Percentiles rank a stretch among this genome's conserved stretches.
Evolutionary conservation across 148 eudicot species (phyloP).

Genomic region (Beta vulgaris): DNA sequence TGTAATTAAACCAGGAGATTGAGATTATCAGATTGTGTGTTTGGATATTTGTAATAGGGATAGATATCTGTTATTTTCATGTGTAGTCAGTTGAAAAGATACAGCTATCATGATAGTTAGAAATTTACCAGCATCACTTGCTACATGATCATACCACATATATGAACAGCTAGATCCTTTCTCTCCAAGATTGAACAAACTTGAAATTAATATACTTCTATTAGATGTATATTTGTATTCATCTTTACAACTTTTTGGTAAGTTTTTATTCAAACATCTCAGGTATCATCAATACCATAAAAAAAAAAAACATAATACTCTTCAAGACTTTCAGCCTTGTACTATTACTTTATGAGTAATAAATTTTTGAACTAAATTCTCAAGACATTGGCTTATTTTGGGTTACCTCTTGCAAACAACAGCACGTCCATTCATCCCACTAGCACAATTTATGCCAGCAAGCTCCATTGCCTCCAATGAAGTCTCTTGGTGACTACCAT

Average conservation of each 20-base stretch:
- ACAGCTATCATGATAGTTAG: no score
- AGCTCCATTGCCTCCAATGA: conserved; percentile 21
- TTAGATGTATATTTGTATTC: neutral
- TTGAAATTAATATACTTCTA: neutral
- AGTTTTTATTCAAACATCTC: conserved; percentile 1
- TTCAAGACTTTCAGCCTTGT: neutral
- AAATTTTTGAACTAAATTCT: neutral
- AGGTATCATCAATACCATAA: neutral
- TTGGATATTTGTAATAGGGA: no score
- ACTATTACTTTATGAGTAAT: neutral
- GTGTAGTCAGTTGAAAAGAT: no score
- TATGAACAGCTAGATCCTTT: no score
- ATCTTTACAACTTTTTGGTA: neutral
- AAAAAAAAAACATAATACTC: neutral
- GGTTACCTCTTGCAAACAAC: conserved; percentile 46
- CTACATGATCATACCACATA: no score
- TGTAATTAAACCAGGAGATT: no score
- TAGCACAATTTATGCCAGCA: conserved; percentile 38
- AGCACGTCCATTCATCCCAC: conserved; percentile 41
- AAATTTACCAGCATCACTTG: no score
- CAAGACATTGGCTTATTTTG: neutral
- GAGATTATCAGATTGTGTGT: no score
- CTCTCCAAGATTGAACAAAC: neutral
- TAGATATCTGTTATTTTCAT: no score
- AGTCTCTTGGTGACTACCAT: neutral